A percentile compares a stretch with the other conserved stretches of the same genome.
Conservation (phyloP, 805 yeast genomes). For the Suhomyces sp. region DNA sequence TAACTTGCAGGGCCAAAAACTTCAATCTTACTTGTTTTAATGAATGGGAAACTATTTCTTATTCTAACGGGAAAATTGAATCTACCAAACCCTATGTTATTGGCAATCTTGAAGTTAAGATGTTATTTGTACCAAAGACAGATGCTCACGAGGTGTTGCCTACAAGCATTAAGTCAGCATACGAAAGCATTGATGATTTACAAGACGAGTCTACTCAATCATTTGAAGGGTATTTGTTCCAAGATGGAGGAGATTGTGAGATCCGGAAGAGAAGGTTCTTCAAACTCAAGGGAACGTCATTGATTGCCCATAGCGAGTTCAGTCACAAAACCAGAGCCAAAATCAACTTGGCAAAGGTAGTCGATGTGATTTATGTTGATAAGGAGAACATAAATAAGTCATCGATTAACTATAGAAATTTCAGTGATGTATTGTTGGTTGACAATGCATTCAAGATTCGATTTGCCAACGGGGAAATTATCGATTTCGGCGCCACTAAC, state of each 20-base stretch:
- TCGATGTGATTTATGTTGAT: constrained; percentile 47
- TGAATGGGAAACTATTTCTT: constrained; percentile 65
- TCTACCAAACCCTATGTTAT: constrained; percentile 53
- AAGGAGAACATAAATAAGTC: constrained; percentile 30
- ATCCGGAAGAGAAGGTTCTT: constrained; percentile 73
- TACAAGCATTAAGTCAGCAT: constrained; percentile 56
- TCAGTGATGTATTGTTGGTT: constrained; percentile 68
- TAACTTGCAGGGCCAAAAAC: constrained; percentile 52
- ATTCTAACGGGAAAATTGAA: constrained; percentile 23
- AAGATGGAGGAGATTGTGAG: constrained; percentile 88
- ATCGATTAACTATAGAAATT: constrained; percentile 49
- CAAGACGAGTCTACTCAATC: constrained; percentile 21
- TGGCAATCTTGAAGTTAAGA: constrained; percentile 65
- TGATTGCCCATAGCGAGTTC: constrained; percentile 74
- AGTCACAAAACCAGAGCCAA: constrained; percentile 69
- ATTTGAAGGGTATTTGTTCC: constrained; percentile 73
- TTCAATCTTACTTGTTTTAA: constrained; percentile 66
- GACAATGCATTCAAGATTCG: constrained; percentile 73
- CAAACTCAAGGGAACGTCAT: constrained; percentile 65
- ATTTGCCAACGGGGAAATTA: constrained; percentile 78
- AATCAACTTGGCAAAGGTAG: constrained; percentile 71
- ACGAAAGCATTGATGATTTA: constrained; percentile 34
- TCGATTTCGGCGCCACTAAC: constrained; percentile 83
- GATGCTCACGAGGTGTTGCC: constrained; percentile 65
- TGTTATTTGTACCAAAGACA: constrained; percentile 67